Evolutionary conservation across 202 grass and related monocot genomes (phyloP).

Genomic region (Panicum hallii): DNA sequence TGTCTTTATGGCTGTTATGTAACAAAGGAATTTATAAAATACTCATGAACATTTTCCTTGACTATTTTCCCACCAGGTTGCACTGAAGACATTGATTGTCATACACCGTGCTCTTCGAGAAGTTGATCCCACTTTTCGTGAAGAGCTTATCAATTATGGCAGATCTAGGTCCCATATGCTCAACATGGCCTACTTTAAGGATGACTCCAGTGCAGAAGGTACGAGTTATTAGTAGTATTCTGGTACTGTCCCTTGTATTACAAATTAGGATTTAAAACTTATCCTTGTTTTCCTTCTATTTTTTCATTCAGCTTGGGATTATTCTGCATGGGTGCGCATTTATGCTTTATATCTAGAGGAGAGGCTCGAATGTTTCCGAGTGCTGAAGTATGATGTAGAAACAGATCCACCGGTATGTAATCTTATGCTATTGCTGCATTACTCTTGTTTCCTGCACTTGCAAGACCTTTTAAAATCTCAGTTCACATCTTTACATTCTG

Average conservation of each 20-base stretch:
- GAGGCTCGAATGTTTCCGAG: constrained; percentile 94
- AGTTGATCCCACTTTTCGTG: constrained; percentile 94
- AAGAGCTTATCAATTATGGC: constrained; percentile 98
- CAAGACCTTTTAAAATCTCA: constrained; percentile 25
- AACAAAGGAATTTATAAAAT: constrained; percentile 12
- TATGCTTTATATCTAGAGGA: constrained; percentile 99
- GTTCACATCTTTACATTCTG: constrained; percentile 11
- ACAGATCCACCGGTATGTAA: constrained; percentile 88
- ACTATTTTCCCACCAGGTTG: constrained; percentile 63
- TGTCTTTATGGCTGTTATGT: not conserved
- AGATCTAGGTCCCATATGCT: constrained; percentile 96
- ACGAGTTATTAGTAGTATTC: constrained; percentile 43
- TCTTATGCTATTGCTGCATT: constrained; percentile 35
- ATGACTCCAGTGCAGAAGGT: constrained; percentile 97
- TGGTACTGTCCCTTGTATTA: constrained; percentile 31
- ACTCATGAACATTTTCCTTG: constrained; percentile 41
- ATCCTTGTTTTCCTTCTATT: constrained; percentile 35
- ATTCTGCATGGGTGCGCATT: constrained; percentile 91
- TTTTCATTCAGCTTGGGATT: constrained; percentile 90
- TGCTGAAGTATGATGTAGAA: constrained; percentile 93
- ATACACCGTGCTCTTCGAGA: constrained; percentile 94
- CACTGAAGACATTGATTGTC: constrained; percentile 92
- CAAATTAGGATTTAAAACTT: constrained; percentile 26
- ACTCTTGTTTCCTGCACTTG: constrained; percentile 27
- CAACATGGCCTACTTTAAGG: constrained; percentile 97